Percentiles rank a stretch among this genome's conserved stretches.
These are phyloP conservation scores for Terfezia boudieri DNA, from an alignment of 495 filamentous ascomycete species.

Conservation along the genomic window DNA sequence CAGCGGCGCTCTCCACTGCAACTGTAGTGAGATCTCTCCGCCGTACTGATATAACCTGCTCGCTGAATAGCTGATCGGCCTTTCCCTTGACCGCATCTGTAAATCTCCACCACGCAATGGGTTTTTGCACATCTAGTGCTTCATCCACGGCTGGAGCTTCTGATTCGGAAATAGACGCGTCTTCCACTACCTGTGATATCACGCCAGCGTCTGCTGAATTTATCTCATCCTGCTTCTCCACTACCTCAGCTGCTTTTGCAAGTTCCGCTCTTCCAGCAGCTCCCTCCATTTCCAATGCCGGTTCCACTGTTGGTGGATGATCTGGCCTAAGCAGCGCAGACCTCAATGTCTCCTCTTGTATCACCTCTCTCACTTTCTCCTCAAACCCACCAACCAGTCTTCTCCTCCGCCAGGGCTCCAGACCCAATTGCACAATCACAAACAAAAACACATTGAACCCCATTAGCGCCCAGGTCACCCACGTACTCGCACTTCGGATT, in stretches of 20 bases:
- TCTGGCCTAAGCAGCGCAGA: constrained; percentile 4
- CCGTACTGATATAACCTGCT: constrained; percentile 7
- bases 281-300: neutral
- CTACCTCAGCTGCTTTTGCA: constrained; percentile 28
- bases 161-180: neutral
- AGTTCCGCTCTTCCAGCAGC: constrained; percentile 9
- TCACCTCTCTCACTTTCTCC: constrained; percentile 54
- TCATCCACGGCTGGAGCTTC: neutral
- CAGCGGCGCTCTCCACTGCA: constrained; percentile 2
- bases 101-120: neutral
- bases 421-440: constrained; percentile 68
- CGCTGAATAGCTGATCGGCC: constrained; percentile 11
- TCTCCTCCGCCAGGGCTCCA: constrained; percentile 77
- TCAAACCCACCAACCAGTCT: constrained; percentile 58
- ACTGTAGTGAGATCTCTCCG: constrained; percentile 10
- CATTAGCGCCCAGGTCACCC: constrained; percentile 97
- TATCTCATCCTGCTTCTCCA: constrained; percentile 9
- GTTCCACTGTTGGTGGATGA: neutral
- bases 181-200: neutral
- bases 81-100: neutral
- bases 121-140: neutral
- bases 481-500: constrained; percentile 84
- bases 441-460: constrained; percentile 83
- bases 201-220: neutral
- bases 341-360: constrained; percentile 35